Conservation (phyloP, 768 basidiomycete species). For the Auriscalpium orientale region DNA sequence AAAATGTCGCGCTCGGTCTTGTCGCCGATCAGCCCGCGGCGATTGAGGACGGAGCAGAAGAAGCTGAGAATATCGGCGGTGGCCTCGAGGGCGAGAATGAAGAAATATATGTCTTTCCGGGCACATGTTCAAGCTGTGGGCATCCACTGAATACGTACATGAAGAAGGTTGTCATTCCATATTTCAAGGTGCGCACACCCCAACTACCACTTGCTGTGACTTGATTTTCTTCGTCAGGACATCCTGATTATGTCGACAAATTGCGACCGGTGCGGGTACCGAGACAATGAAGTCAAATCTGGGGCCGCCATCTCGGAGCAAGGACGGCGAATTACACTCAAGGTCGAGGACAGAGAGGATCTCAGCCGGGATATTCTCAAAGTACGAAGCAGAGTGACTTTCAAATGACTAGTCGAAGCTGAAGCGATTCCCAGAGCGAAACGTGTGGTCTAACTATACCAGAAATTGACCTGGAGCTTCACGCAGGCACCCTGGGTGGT, state of each 20-base stretch:
- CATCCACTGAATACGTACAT: slow-evolving; percentile 79
- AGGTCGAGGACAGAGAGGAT: slow-evolving; percentile 89
- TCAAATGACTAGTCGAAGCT: neutral
- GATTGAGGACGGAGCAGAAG: slow-evolving; percentile 9
- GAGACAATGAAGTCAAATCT: slow-evolving; percentile 97
- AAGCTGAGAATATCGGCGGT: slow-evolving; percentile 14
- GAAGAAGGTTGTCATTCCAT: slow-evolving; percentile 95
- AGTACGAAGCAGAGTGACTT: slow-evolving; percentile 35
- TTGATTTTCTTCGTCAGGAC: slow-evolving; percentile 44
- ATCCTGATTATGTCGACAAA: slow-evolving; percentile 98
- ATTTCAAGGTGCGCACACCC: slow-evolving; percentile 67
- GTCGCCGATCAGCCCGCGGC: slow-evolving; percentile 38
- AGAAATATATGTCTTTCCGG: slow-evolving; percentile 85
- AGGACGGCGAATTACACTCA: slow-evolving; percentile 82
- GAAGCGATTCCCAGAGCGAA: slow-evolving; percentile 61
- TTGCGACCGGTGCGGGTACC: slow-evolving; percentile 90
- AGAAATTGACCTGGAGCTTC: slow-evolving; percentile 88
- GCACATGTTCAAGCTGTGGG: slow-evolving; percentile 83
- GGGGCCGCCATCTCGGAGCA: slow-evolving; percentile 81
- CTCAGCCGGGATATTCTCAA: slow-evolving; percentile 90
- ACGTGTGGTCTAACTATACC: slow-evolving; percentile 85
- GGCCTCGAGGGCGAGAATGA: slow-evolving; percentile 49
- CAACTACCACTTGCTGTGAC: neutral
- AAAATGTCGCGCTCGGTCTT: slow-evolving; percentile 76
- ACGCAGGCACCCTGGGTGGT: slow-evolving; percentile 91